Conservation (phyloP, 2,329 filamentous ascomycete genomes). For the Onygenales sp. region DNA sequence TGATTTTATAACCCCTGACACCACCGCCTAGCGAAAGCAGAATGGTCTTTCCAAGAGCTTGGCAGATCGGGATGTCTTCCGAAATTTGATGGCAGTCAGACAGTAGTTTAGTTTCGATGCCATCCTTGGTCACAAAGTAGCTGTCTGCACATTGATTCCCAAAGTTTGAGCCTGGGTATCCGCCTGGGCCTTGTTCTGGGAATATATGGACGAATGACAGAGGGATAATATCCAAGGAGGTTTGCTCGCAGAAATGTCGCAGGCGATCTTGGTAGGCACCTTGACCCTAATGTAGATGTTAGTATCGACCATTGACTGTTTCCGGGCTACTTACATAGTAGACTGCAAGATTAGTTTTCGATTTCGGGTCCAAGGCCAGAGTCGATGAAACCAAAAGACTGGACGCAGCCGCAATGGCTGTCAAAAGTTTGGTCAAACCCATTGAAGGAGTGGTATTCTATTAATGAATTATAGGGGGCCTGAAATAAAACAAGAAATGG, state of each 20-base stretch:
- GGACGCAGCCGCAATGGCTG: slow-evolving; percentile 27
- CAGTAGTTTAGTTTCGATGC: slow-evolving; percentile 32
- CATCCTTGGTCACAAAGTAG: slow-evolving; percentile 26
- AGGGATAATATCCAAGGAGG: slow-evolving; percentile 46
- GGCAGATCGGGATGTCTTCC: slow-evolving; percentile 32
- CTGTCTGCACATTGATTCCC: slow-evolving; percentile 42
- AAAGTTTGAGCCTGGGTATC: slow-evolving; percentile 46
- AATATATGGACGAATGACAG: slow-evolving; percentile 48
- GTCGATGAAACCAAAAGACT: slow-evolving; percentile 22
- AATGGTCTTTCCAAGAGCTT: slow-evolving; percentile 34
- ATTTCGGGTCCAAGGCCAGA: slow-evolving; percentile 30
- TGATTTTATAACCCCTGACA: slow-evolving; percentile 32
- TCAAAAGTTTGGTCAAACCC: slow-evolving; percentile 24
- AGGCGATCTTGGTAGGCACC: slow-evolving; percentile 40
- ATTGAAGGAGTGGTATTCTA: slow-evolving; percentile 24
- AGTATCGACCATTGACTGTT: slow-evolving; percentile 3
- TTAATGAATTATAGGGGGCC: slow-evolving; percentile 12
- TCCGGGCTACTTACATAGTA: slow-evolving; percentile 37
- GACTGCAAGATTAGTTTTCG: slow-evolving; percentile 41
- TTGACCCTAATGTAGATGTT: slow-evolving; percentile 36
- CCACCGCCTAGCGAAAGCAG: slow-evolving; percentile 41
- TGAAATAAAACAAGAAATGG: slow-evolving; percentile 25
- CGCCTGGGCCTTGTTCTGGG: slow-evolving; percentile 35
- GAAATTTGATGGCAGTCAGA: slow-evolving; percentile 34
- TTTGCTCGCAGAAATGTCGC: slow-evolving; percentile 42